phyloP scores from a whole-genome alignment of 495 filamentous ascomycete species.

The Penicillium fimorum region DNA sequence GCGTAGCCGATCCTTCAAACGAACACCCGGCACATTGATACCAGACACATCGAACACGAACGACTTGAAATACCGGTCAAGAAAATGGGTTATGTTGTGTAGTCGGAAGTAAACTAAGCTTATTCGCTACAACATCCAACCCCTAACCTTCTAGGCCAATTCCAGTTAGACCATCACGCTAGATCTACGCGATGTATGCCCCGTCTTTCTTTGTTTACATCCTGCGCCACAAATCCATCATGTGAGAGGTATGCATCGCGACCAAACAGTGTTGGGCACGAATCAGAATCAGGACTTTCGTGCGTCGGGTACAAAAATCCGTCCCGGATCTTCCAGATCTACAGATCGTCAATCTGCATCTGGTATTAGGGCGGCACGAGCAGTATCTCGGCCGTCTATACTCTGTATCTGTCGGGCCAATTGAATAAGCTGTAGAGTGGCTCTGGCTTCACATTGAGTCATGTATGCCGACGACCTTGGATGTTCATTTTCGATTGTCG shows the following conservation, averaged over 20 bases:
- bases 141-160: background rate
- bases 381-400: background rate
- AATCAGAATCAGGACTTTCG: background rate
- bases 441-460: background rate
- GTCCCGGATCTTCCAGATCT: background rate
- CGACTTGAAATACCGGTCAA: conserved; percentile 1
- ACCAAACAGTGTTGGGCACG: background rate
- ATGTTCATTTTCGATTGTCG: background rate
- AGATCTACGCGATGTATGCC: background rate
- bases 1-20: background rate
- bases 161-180: background rate
- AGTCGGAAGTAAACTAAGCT: background rate
- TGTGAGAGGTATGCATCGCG: background rate
- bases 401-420: background rate
- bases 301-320: background rate
- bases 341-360: background rate
- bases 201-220: conserved; percentile 8
- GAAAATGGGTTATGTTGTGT: background rate
- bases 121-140: background rate
- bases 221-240: background rate
- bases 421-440: background rate
- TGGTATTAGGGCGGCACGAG: background rate
- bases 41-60: background rate
- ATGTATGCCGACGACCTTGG: background rate
- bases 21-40: background rate